These are phyloP conservation scores for Teunomyces cretensis DNA, from an alignment of 805 yeast genomes.

Conservation along the genomic window DNA sequence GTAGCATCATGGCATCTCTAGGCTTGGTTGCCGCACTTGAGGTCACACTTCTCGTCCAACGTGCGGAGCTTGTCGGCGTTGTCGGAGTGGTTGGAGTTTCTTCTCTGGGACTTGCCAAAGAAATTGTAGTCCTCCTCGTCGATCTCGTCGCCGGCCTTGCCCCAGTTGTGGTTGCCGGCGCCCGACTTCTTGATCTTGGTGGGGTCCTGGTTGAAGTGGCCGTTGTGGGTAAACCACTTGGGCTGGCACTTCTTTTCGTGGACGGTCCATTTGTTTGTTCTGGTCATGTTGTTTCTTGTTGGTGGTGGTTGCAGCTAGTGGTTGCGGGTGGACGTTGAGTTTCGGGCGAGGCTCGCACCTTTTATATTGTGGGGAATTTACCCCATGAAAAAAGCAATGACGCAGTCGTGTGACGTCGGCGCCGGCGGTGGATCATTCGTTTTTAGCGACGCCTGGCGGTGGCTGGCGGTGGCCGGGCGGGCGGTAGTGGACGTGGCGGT, in stretches of 20 bases:
- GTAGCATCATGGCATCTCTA: no score
- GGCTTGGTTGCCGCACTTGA: background rate
- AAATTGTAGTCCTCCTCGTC: conserved; percentile 46
- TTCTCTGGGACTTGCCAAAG: conserved; percentile 26
- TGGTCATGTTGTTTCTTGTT: conserved; percentile 50
- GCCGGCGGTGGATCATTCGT: background rate
- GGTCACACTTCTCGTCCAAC: conserved; percentile 22
- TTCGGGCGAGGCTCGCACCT: background rate
- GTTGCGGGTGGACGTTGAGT: background rate
- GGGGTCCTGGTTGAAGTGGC: conserved; percentile 67
- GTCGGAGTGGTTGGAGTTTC: conserved; percentile 41
- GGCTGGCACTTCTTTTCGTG: conserved; percentile 62
- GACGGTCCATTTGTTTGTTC: conserved; percentile 76
- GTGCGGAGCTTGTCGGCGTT: conserved; percentile 29
- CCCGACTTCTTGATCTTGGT: conserved; percentile 79
- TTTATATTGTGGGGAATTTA: conserved; percentile 6
- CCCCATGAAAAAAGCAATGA: conserved; percentile 3
- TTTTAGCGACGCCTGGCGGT: background rate
- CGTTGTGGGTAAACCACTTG: conserved; percentile 78
- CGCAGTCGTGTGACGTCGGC: conserved; percentile 1
- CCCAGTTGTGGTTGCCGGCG: conserved; percentile 88
- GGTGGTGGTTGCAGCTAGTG: background rate
- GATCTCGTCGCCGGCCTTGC: conserved; percentile 75
- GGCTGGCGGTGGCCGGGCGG: background rate
- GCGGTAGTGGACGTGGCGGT: background rate